These are phyloP conservation scores for Leucocoprinus leucothites DNA, from an alignment of 768 basidiomycete genomes.

Conservation along the genomic window DNA sequence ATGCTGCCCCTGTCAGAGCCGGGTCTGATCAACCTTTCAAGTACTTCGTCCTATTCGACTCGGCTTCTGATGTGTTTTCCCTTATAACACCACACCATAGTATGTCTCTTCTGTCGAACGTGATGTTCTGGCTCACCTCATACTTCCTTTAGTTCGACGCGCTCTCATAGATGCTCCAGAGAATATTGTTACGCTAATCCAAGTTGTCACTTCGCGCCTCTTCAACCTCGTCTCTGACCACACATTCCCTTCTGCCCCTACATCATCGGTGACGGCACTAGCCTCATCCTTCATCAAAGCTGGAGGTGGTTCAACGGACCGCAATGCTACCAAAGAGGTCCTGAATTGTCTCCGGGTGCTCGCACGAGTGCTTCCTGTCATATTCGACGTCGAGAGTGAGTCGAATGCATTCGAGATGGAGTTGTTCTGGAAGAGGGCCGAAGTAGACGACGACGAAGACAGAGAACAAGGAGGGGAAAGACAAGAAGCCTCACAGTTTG, in stretches of 20 bases:
- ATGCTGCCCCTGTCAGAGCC: background rate
- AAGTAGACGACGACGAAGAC: conserved; percentile 36
- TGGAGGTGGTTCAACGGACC: conserved; percentile 44
- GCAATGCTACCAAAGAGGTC: conserved; percentile 79
- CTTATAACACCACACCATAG: conserved; percentile 84
- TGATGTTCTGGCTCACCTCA: background rate
- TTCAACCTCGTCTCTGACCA: conserved; percentile 78
- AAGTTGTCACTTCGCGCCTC: conserved; percentile 62
- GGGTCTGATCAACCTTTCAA: conserved; percentile 24
- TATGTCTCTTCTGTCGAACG: conserved; percentile 34
- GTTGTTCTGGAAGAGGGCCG: conserved; percentile 76
- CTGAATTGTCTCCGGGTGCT: conserved; percentile 92
- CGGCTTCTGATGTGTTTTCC: conserved; percentile 87
- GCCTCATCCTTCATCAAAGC: conserved; percentile 69
- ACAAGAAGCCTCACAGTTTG: conserved; percentile 55
- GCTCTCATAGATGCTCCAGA: conserved; percentile 80
- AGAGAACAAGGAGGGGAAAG: conserved; percentile 23
- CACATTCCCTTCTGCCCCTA: conserved; percentile 65
- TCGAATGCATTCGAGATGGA: conserved; percentile 72
- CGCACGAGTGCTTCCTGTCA: conserved; percentile 84
- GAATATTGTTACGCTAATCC: conserved; percentile 81
- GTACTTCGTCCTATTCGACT: conserved; percentile 86
- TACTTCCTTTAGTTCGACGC: conserved; percentile 60
- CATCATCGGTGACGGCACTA: conserved; percentile 59
- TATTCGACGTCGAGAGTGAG: conserved; percentile 79